Evolutionary conservation across 2,329 filamentous ascomycete genomes (phyloP), one percentile per base, ranked within the genome.

Genomic region (Talaromyces atroroseus): DNA sequence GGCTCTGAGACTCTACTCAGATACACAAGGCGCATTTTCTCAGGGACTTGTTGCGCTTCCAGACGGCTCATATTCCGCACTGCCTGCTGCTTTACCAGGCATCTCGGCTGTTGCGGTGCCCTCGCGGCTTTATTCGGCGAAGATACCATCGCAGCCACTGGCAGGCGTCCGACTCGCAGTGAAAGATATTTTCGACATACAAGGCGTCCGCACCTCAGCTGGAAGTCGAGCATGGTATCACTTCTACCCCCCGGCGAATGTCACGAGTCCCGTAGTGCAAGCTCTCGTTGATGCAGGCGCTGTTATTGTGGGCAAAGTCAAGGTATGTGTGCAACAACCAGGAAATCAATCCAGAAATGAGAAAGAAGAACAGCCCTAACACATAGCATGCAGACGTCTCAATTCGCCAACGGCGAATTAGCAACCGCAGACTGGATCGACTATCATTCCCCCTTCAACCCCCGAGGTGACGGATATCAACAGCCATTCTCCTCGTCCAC

Each of bases 131-230:
- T 16, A 26, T 26, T 40, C 18, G 3, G 21, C 12, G 36, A 18
- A 24, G 47, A 81, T 79, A 0, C 63, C 68, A 0, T 72, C 76
- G n/a, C 78, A 82, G 63, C 83, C 83, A 0, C 72, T 87, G 0
- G 80, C 82, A 5, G 84, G 85, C 18, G 77, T 85, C 3, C 77
- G 84, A 18, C 66, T 87, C 0, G 83, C 78, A 0, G 75, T 87
- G 54, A 88, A 87, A 65, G 85, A 87, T 61, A 82, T 85, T 48
- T 83, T 78, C 62, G 75, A 84, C 59, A 68, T 86, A 40, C 75
- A 77, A 21, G 85, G 85, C 1, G 67, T 85, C 0, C 75, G 76
- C 12, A 85, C 81, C 0, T 76, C 76, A 1, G 74, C 80, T 32
- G 85, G 84, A 0, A 86, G 83, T 26, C 73, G 80, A 32, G 79